These are phyloP conservation scores for Ophiostoma montium DNA, from an alignment of 2,329 filamentous ascomycete genomes.

Conservation along the genomic window DNA sequence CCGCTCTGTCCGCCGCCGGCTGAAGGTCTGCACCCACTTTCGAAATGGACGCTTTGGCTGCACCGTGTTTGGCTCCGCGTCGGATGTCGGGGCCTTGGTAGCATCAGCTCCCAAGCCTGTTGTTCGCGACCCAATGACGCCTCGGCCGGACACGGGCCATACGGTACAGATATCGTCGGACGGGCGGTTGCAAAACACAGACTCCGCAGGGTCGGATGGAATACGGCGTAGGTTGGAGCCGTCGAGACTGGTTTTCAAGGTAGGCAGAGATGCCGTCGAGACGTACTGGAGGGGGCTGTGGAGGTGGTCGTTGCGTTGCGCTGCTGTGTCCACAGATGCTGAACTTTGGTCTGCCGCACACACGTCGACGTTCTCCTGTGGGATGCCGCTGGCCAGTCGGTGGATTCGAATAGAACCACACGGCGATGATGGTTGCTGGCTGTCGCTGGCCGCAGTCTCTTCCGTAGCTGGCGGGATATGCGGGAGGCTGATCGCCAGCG, in stretches of 20 bases:
- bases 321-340: no score
- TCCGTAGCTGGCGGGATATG: neutral
- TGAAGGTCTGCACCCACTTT: conserved; percentile 59
- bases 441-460: neutral
- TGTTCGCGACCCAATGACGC: neutral
- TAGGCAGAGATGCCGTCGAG: no score
- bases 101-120: neutral
- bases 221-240: no score
- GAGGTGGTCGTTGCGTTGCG: neutral
- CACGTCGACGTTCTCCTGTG: neutral
- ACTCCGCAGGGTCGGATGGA: neutral
- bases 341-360: no score
- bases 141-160: no score
- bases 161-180: neutral
- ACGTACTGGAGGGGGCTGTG: neutral
- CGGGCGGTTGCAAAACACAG: neutral
- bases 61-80: neutral
- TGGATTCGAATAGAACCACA: conserved; percentile 5
- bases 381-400: neutral
- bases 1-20: conserved; percentile 34
- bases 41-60: conserved; percentile 39
- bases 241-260: no score
- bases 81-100: neutral
- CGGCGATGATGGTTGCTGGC: neutral
- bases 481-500: neutral